A percentile compares a stretch with the other conserved stretches of the same genome.
These are phyloP conservation scores for Epichloe sylvatica DNA, from an alignment of 2,329 filamentous ascomycete species.

Conservation along the genomic window DNA sequence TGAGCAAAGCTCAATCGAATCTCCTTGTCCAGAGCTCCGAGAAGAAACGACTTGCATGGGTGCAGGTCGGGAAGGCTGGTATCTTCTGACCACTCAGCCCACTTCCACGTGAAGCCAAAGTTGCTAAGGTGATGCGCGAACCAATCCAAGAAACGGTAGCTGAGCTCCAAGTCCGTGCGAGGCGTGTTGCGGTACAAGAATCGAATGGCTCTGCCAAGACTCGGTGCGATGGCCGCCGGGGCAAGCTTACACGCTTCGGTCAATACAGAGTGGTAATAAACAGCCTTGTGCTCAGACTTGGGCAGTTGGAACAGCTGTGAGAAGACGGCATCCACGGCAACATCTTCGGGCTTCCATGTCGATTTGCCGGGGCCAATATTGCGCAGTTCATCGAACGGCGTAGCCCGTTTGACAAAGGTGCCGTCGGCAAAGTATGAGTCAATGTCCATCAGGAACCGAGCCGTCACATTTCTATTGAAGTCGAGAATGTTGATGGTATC, in stretches of 20 bases:
- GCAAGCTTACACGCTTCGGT: constrained; percentile 94
- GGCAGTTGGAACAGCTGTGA: constrained; percentile 87
- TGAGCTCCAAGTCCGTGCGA: constrained; percentile 73
- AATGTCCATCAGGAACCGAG: constrained; percentile 81
- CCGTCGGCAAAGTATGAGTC: constrained; percentile 86
- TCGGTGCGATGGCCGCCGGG: constrained; percentile 89
- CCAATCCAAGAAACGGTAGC: constrained; percentile 87
- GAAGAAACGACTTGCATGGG: constrained; percentile 86
- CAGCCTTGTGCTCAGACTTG: constrained; percentile 75
- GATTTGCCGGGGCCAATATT: constrained; percentile 50
- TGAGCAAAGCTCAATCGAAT: constrained; percentile 93
- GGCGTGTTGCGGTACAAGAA: constrained; percentile 76
- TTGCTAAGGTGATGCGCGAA: constrained; percentile 96
- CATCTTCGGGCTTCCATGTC: constrained; percentile 95
- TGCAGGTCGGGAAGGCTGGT: constrained; percentile 62
- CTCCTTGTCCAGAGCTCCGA: constrained; percentile 86
- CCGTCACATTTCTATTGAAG: constrained; percentile 78
- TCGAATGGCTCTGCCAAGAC: constrained; percentile 80
- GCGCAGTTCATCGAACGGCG: constrained; percentile 77
- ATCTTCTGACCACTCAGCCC: constrained; percentile 91
- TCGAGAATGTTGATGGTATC: constrained; percentile 92
- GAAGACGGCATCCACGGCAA: constrained; percentile 94
- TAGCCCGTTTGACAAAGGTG: constrained; percentile 88
- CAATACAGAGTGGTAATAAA: constrained; percentile 91
- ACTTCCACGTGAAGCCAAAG: constrained; percentile 99